A percentile compares a stretch with the other conserved stretches of the same genome.
These are phyloP conservation scores for Pyrenophora graminea DNA, from an alignment of 2,329 filamentous ascomycete species.

Conservation along the genomic window DNA sequence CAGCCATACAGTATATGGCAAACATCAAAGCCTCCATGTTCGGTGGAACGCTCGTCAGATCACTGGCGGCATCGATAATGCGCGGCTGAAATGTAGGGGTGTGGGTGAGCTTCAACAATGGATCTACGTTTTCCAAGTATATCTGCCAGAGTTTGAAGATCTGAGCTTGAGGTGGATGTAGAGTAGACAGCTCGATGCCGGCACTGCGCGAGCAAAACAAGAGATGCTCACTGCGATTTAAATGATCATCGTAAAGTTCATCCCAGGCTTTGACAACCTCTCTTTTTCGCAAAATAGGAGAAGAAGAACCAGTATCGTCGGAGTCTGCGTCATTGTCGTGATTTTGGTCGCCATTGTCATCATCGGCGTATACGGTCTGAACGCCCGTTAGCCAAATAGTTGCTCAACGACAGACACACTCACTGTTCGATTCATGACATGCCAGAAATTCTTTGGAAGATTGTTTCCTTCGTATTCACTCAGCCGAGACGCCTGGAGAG, in stretches of 20 bases:
- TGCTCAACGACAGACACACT: not conserved
- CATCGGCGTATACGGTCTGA: not conserved
- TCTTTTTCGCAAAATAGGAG: slow-evolving; percentile 15
- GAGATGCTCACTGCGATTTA: slow-evolving; percentile 52
- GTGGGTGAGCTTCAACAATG: slow-evolving; percentile 35
- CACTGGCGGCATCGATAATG: slow-evolving; percentile 63
- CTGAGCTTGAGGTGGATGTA: slow-evolving; percentile 69
- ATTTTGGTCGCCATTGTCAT: not conserved
- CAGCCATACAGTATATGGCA: slow-evolving; percentile 37
- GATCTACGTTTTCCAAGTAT: slow-evolving; percentile 59
- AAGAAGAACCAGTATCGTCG: slow-evolving; percentile 11
- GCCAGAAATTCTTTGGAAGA: slow-evolving; percentile 26
- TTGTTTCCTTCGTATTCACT: not conserved
- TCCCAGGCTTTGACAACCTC: slow-evolving; percentile 54
- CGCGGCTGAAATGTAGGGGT: slow-evolving; percentile 54
- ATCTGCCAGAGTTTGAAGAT: slow-evolving; percentile 74
- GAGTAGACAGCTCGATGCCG: slow-evolving; percentile 63
- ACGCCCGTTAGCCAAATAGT: not conserved
- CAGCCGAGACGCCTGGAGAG: not conserved
- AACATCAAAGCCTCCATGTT: slow-evolving; percentile 60
- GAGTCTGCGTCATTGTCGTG: slow-evolving; percentile 5
- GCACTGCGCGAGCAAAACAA: slow-evolving; percentile 57
- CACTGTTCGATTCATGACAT: slow-evolving; percentile 28
- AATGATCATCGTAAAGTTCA: slow-evolving; percentile 24
- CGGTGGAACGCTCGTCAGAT: slow-evolving; percentile 56